Base-by-base conservation (phyloP, 2,329 filamentous ascomycete genomes). In the Alternaria solani region DNA sequence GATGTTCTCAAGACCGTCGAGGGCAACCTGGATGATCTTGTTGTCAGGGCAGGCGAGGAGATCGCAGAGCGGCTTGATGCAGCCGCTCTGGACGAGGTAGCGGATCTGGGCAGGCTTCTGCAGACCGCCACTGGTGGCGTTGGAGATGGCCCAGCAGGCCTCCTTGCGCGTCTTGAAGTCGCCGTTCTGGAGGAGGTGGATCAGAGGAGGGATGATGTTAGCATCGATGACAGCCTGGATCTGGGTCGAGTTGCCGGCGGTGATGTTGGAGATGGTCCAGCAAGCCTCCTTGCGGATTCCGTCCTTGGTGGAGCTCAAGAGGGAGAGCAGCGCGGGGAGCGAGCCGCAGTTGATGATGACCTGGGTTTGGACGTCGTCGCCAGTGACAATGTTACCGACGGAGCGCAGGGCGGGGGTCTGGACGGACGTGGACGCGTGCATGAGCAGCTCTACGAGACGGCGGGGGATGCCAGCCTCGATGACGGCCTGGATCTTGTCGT, bases 241-340 rank as follows among this genome's bases (percentile, higher is more conserved):
- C 82, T 99, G 95, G 59, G 91, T 93, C 38, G 94, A 97, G 85
- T 99, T 99, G 64, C 95, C 95, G 61, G 95, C 95, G 32, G 95
- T 99, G 75, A 99, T 92, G 86, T 99, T 99, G 78, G 94, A 97
- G 73, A 99, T 99, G 51, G 95, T 99, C 95, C 95, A 99, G 88
- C 95, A 99, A 28, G 95, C 95, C 82, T 99, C 95, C 86, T 99
- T 99, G 69, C 95, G 93, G 69, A 99, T 99, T 26, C 95, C 95
- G 75, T 99, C 95, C 87, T 99, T 99, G 76, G 92, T 95, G 36
- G 94, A 98, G 85, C 94, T 94, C 65, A 99, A 85, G 18, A 99
- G 89, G 36, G 94, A 95, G 52, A 98, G 84, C n/a, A 99, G 87
- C 67, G 94, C 96, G 42, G 94, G 89, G 47, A 99, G 87, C 68